These are phyloP conservation scores for Colletotrichum sp. DNA, from an alignment of 2,329 filamentous ascomycete genomes.

Conservation along the genomic window DNA sequence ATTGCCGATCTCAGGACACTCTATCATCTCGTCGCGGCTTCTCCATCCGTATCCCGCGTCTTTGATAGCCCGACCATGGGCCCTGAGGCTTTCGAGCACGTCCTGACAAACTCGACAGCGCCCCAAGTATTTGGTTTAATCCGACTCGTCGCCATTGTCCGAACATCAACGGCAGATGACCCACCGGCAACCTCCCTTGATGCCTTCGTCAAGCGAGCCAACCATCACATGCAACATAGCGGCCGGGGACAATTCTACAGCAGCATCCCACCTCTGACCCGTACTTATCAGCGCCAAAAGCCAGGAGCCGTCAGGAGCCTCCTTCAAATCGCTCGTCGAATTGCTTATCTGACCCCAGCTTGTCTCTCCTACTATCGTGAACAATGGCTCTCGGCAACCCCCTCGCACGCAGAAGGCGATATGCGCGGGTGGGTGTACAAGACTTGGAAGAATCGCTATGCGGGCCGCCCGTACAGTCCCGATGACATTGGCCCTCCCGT, in stretches of 20 bases:
- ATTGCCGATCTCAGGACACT: not conserved
- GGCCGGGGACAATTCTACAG: not conserved
- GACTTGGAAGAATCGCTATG: not conserved
- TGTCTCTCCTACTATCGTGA: not conserved
- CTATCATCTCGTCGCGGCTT: not conserved
- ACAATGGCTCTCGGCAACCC: not conserved
- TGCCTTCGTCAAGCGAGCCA: not conserved
- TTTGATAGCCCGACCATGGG: not conserved
- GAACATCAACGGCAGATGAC: not conserved
- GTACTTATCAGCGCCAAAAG: not conserved
- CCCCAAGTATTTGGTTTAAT: not conserved
- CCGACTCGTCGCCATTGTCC: not conserved
- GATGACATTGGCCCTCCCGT: not conserved
- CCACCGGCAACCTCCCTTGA: not conserved
- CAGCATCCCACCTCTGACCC: not conserved
- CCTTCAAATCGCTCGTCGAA: not conserved
- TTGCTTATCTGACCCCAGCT: not conserved
- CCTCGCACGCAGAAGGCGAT: not conserved
- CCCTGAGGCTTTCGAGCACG: not conserved
- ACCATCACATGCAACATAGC: not conserved
- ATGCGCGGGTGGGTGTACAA: not conserved
- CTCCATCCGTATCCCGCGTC: not conserved
- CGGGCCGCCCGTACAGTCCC: not conserved
- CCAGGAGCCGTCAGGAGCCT: not conserved
- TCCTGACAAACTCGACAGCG: not conserved